Evolutionary conservation across 805 yeast genomes (phyloP), one percentile per base, ranked within the genome.

Genomic region (Wickerhamomyces hampshirensis): DNA sequence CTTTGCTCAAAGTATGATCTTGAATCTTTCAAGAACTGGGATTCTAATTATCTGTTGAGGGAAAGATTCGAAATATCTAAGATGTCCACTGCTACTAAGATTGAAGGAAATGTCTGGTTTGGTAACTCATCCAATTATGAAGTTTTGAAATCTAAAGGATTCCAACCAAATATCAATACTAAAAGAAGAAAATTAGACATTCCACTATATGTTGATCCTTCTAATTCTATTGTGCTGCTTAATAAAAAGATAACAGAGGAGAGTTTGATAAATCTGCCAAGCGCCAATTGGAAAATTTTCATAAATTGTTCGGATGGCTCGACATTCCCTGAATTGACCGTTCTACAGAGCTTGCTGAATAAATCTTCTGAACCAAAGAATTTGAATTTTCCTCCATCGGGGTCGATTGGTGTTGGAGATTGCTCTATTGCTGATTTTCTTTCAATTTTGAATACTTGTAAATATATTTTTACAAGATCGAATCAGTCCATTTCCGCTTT

Each of bases 61-160:
- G 97, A 89, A 56, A 77, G 83, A 42, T 65, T 84, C n/a, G 96
- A 89, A 56, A 81, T 87, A 34, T 68, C 87, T 1, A 76, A 75
- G 52, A 83, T 89, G 89, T 81, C 95, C 1, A 69, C 85, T 8
- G 94, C 95, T 0, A 73, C 93, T 0, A 71, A 66, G 10, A 62
- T 85, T 2, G 53, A 55, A 12, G 43, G 55, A 6, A 66, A 73
- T 33, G 73, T 88, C 5, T 89, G 91, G 89, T 68, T 82, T 34
- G 98, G 98, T 2, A 91, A 89, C 52, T 64, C 78, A 1, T 76
- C 84, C 46, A 96, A 89, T 56, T 76, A 68, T 52, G 80, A 77
- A 42, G 59, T 58, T 5, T 52, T 56, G 37, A 55, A 49, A 35
- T 28, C 45, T 30, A 42, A 36, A 34, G 50, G 47, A 11, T 32